Base-by-base conservation (phyloP, 2,329 filamentous ascomycete species). In the Colletotrichum acutatum region DNA sequence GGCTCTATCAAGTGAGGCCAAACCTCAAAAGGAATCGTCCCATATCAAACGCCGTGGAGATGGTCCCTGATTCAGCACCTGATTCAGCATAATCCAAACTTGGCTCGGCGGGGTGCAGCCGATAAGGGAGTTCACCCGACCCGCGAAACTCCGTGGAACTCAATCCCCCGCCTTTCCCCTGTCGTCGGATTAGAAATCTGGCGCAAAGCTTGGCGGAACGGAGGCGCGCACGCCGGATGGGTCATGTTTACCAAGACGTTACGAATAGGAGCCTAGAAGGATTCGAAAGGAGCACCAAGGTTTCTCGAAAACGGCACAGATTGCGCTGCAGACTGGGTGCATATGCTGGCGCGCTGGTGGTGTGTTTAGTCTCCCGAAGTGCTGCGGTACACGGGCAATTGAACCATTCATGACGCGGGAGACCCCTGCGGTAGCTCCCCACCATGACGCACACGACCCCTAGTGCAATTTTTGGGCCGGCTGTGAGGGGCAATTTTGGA, bases 371-470 rank as follows among this genome's bases (percentile, higher is more conserved):
- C 19, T 62, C 28, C n/a, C 11, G 32, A 34, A 12, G 12, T 34
- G 4, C 32, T 34, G 32, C 32, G 32, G 32, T 34, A 0, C 4
- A 34, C 32, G 32, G 32, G 19, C 5, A 32, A 37, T 19, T 30
- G 24, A 28, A 19, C 54, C 54, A 57, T n/a, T 57, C 28, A 57
- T 26, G 14, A 57, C 26, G 12, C 54, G 54, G 14, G 42, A 32
- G 9, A 32, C 26, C 54, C 54, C 54, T 16, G 26, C 28, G 60
- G 19, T 53, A 63, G n/a, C 19, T 16, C 60, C 19, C 46, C 28
- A 19, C 60, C 60, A 26, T 63, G 46, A 63, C 60, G 59, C 37
- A 49, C 16, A 61, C 37, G 59, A 61, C 59, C 28, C 9, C 19
- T 28, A 49, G 42, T n/a, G 42, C 42, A 11, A 9, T 49, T 49